These are phyloP conservation scores for Aspergillus fumigatiaffinis DNA, from an alignment of 2,329 filamentous ascomycete species.

Conservation along the genomic window DNA sequence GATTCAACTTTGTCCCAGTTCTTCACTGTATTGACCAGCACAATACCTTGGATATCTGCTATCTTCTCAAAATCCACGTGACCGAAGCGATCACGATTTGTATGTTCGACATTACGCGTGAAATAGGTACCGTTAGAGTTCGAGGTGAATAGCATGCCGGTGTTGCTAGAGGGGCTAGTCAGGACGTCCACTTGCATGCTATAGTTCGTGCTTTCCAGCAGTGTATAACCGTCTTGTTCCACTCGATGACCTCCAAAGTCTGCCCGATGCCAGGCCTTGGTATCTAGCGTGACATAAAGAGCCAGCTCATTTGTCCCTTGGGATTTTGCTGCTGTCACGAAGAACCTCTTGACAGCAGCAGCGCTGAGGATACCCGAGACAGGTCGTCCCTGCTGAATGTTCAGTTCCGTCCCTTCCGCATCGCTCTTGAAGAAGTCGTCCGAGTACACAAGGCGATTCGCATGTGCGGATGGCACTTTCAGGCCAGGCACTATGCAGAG, in stretches of 20 bases:
- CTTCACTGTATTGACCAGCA: constrained; percentile 82
- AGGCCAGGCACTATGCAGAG: constrained; percentile 76
- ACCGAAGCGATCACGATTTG: constrained; percentile 73
- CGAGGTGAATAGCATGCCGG: constrained; percentile 89
- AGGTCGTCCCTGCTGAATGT: constrained; percentile 68
- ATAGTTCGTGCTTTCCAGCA: constrained; percentile 94
- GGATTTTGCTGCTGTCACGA: constrained; percentile 78
- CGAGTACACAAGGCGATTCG: constrained; percentile 75
- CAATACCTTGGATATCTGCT: constrained; percentile 83
- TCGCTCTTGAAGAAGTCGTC: constrained; percentile 72
- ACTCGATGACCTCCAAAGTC: constrained; percentile 84
- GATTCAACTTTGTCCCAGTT: constrained; percentile 73
- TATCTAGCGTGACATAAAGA: constrained; percentile 82
- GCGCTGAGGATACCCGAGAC: constrained; percentile 78
- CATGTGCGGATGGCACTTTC: constrained; percentile 65
- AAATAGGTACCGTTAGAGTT: constrained; percentile 98
- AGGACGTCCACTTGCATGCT: constrained; percentile 96
- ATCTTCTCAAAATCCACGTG: constrained; percentile 96
- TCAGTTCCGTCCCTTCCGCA: constrained; percentile 62
- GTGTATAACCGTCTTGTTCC: constrained; percentile 81
- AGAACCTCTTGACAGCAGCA: constrained; percentile 77
- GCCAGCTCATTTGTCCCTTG: constrained; percentile 83
- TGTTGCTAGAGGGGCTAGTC: constrained; percentile 60
- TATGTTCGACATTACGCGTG: constrained; percentile 84
- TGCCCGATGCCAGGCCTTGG: constrained; percentile 82